Percentiles rank a stretch among this genome's conserved stretches.
phyloP scores from a whole-genome alignment of 352 stramenopile genomes.

The Phytophthora sp. region DNA sequence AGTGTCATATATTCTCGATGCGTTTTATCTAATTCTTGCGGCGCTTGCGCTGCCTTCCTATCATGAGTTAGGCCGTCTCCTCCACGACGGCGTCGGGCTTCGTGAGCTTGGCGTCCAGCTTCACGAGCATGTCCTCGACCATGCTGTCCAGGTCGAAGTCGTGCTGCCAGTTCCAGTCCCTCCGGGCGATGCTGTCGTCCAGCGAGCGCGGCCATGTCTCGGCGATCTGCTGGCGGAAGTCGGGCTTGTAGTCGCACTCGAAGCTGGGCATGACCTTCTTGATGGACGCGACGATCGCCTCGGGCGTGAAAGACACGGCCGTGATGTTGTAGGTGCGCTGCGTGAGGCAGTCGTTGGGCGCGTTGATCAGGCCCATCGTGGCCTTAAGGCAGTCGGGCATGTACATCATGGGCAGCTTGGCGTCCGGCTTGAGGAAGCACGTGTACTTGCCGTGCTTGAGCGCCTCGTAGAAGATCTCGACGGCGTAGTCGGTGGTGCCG shows the following conservation, averaged over 20 bases:
- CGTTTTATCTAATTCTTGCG: conserved; percentile 14
- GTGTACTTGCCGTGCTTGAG: conserved; percentile 89
- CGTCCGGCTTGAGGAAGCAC: conserved; percentile 84
- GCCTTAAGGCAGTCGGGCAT: conserved; percentile 93
- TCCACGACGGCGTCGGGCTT: conserved; percentile 23
- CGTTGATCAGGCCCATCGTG: conserved; percentile 83
- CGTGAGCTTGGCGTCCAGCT: conserved; percentile 80
- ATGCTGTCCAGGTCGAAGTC: conserved; percentile 91
- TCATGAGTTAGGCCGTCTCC: conserved; percentile 31
- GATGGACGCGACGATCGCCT: conserved; percentile 85
- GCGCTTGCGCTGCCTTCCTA: too few species aligned
- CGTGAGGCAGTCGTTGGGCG: conserved; percentile 65
- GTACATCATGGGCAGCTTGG: conserved; percentile 94
- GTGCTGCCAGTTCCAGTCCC: conserved; percentile 91
- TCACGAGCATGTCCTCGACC: conserved; percentile 91
- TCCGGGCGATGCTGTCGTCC: conserved; percentile 81
- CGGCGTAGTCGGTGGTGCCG: conserved; percentile 91
- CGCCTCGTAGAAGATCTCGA: conserved; percentile 94
- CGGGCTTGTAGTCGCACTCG: conserved; percentile 86
- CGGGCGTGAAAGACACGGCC: conserved; percentile 89
- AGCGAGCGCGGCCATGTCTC: conserved; percentile 91
- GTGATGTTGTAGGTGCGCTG: conserved; percentile 93
- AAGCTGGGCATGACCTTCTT: conserved; percentile 89
- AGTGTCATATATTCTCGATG: conserved; percentile 24
- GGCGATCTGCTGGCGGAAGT: conserved; percentile 92